These are phyloP conservation scores for Puccinia polysora DNA, from an alignment of 1,284 basidiomycete species.

Conservation along the genomic window DNA sequence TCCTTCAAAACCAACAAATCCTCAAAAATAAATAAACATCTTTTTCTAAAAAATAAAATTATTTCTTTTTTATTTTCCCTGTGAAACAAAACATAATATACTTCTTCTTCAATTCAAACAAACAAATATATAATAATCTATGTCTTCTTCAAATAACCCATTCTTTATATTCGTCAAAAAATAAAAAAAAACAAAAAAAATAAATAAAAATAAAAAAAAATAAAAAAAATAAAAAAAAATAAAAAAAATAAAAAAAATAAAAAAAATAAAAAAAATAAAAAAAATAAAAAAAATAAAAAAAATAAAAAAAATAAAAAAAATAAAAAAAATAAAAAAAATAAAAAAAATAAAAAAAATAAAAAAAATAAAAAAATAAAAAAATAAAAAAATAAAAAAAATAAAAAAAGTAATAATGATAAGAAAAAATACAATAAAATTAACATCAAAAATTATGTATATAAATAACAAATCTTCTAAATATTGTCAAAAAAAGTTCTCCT, in stretches of 20 bases:
- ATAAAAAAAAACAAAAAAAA: conserved; percentile 55
- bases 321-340: conserved; percentile 44
- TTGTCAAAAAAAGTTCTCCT: no score
- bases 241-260: background rate
- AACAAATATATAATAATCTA: no score
- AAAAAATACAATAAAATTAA: background rate
- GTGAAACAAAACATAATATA: no score
- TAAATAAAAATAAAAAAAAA: background rate
- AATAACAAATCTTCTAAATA: no score
- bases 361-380: conserved; percentile 7
- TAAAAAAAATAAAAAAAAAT: background rate
- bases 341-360: conserved; percentile 3
- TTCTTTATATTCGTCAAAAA: conserved; percentile 58
- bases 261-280: background rate
- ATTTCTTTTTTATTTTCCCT: no score
- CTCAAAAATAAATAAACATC: no score
- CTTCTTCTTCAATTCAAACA: no score
- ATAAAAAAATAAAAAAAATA: conserved; percentile 33
- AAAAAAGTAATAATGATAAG: conserved; percentile 42
- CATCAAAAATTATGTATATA: no score
- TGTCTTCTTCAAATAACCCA: no score
- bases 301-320: conserved; percentile 12
- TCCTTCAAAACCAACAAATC: no score
- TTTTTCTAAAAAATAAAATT: no score
- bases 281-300: background rate